Evolutionary conservation across 2,329 filamentous ascomycete genomes (phyloP).

Genomic region (Fusarium ramigenum): DNA sequence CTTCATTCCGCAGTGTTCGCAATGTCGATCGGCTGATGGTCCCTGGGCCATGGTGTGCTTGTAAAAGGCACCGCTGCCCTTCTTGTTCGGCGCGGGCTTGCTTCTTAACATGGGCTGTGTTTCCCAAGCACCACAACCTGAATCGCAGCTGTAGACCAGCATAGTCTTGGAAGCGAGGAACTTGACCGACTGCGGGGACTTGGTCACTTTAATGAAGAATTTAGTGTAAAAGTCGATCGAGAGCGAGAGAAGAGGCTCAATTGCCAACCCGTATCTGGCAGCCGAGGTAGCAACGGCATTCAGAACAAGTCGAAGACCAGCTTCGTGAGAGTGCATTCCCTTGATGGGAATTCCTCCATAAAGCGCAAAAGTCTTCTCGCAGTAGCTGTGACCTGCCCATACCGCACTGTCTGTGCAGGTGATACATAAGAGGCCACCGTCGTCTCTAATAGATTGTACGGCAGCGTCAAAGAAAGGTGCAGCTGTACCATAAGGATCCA

Average conservation of each 20-base stretch:
- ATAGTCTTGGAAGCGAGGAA: slow-evolving; percentile 91
- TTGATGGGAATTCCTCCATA: slow-evolving; percentile 92
- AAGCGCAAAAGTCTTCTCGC: slow-evolving; percentile 92
- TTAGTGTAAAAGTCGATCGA: slow-evolving; percentile 97
- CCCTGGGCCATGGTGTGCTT: slow-evolving; percentile 81
- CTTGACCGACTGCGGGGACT: slow-evolving; percentile 86
- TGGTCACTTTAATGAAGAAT: slow-evolving; percentile 84
- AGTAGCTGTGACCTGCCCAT: slow-evolving; percentile 92
- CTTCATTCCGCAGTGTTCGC: slow-evolving; percentile 85
- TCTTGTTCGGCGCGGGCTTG: slow-evolving; percentile 73
- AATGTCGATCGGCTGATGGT: slow-evolving; percentile 72
- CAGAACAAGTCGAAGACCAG: slow-evolving; percentile 84
- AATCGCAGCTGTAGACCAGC: slow-evolving; percentile 90
- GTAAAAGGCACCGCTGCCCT: slow-evolving; percentile 73
- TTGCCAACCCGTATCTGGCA: slow-evolving; percentile 84
- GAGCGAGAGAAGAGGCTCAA: slow-evolving; percentile 90
- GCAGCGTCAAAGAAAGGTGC: slow-evolving; percentile 92
- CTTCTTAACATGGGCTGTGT: slow-evolving; percentile 82
- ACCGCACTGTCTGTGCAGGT: slow-evolving; percentile 97
- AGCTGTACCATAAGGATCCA: slow-evolving; percentile 95
- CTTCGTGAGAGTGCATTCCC: slow-evolving; percentile 87
- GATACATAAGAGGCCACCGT: slow-evolving; percentile 91
- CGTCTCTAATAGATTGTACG: slow-evolving; percentile 81
- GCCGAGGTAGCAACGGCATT: slow-evolving; percentile 83
- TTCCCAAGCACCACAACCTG: slow-evolving; percentile 90